Evolutionary conservation across 345 rosid genomes (phyloP).

Genomic region (Corymbia maculata): DNA sequence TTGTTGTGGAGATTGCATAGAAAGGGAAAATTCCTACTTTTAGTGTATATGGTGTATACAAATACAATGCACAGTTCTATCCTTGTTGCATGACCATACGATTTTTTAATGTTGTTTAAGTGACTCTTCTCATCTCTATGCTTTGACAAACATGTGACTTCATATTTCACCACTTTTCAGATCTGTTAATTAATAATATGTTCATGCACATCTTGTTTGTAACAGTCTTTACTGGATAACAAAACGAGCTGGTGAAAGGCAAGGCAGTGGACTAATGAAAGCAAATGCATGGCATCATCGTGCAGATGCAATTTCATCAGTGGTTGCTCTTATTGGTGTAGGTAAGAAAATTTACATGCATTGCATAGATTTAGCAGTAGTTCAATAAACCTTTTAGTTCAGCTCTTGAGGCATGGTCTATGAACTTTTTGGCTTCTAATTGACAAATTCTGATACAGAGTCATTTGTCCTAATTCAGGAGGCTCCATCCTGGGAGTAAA

Average conservation of each 20-base stretch:
- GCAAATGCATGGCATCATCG: constrained; percentile 99
- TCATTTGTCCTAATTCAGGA: constrained; percentile 27
- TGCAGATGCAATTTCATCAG: constrained; percentile 85
- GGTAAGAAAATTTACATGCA: constrained; percentile 30
- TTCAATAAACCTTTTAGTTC: background rate
- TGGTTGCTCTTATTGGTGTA: constrained; percentile 86
- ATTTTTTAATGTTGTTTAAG: background rate
- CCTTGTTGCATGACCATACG: background rate
- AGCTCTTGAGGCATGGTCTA: background rate
- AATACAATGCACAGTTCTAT: background rate
- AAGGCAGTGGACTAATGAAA: constrained; percentile 89
- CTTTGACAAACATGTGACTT: background rate
- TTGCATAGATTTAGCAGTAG: background rate
- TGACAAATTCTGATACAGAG: background rate
- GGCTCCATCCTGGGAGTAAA: constrained; percentile 83
- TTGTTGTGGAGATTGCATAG: background rate
- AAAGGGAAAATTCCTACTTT: background rate
- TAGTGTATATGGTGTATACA: background rate
- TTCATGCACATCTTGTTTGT: background rate
- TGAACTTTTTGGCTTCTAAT: background rate
- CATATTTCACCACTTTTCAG: background rate
- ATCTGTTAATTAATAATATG: background rate
- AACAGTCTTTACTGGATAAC: constrained; percentile 86
- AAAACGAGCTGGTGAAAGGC: constrained; percentile 79
- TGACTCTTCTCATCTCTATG: background rate